A percentile compares a stretch with the other conserved stretches of the same genome.
These are phyloP conservation scores for Neocucurbitaria cava DNA, from an alignment of 2,329 filamentous ascomycete species.

Conservation along the genomic window DNA sequence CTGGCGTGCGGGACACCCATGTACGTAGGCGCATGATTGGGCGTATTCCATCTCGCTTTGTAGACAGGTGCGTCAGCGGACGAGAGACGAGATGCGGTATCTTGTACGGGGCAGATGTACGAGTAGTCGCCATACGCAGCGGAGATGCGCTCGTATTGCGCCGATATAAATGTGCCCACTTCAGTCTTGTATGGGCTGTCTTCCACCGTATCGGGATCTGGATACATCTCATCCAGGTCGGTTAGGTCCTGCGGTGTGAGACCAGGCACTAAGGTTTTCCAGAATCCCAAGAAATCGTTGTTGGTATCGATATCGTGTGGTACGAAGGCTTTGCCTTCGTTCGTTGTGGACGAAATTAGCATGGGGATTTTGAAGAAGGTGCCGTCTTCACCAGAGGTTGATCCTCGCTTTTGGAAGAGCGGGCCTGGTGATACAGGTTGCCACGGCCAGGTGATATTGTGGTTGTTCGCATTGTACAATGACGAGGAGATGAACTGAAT, in stretches of 20 bases:
- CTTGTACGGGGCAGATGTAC: constrained; percentile 47
- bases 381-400: constrained; percentile 42
- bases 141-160: constrained; percentile 54
- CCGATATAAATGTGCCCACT: constrained; percentile 48
- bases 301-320: constrained; percentile 45
- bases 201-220: constrained; percentile 16
- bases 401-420: constrained; percentile 57
- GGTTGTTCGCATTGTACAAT: constrained; percentile 49
- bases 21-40: constrained; percentile 33
- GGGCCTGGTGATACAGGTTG: constrained; percentile 57
- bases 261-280: constrained; percentile 38
- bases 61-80: constrained; percentile 34
- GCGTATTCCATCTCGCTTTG: constrained; percentile 47
- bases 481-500: constrained; percentile 51
- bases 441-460: constrained; percentile 57
- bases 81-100: constrained; percentile 36
- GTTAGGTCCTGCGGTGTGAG: constrained; percentile 36
- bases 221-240: constrained; percentile 43
- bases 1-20: constrained; percentile 44
- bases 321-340: constrained; percentile 43
- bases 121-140: constrained; percentile 50
- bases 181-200: constrained; percentile 36
- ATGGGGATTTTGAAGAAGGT: constrained; percentile 45
- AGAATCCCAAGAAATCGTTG: constrained; percentile 44
- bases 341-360: constrained; percentile 46